Conservation (phyloP, 306 rosid species). For the Boehmeria nivea region DNA sequence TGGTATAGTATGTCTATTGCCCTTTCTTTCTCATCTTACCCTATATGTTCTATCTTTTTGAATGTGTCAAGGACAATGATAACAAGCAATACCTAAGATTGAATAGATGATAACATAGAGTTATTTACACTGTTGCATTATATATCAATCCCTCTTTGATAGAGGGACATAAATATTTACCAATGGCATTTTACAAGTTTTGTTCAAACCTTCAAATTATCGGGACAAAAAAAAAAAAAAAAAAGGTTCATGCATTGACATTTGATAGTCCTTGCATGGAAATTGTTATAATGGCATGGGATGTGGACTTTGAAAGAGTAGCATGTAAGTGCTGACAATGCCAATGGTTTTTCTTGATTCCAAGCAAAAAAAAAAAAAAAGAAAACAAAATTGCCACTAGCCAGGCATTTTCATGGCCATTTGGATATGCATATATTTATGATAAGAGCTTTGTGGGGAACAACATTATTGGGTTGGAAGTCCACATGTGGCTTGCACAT, state of each 20-base stretch:
- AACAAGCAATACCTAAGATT: conserved; percentile 39
- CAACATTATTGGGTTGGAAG: conserved; percentile 29
- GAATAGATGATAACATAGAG: conserved; percentile 29
- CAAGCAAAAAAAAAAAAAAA: too few species aligned
- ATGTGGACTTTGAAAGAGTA: too few species aligned
- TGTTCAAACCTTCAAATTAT: too few species aligned
- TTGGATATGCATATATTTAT: conserved; percentile 17
- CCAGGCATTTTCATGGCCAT: conserved; percentile 21
- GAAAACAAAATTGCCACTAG: too few species aligned
- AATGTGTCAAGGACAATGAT: conserved; percentile 36
- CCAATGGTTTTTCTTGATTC: too few species aligned
- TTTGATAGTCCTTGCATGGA: too few species aligned
- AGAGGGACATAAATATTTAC: neutral
- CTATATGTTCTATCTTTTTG: conserved; percentile 32
- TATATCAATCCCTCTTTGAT: conserved; percentile 2
- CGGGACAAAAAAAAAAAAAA: too few species aligned
- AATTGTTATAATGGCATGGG: too few species aligned
- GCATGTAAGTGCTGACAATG: too few species aligned
- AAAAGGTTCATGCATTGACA: too few species aligned
- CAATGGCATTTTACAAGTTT: too few species aligned
- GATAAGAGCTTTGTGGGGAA: conserved; percentile 26
- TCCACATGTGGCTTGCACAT: conserved; percentile 28
- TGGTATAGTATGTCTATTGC: conserved; percentile 58
- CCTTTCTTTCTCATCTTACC: conserved; percentile 21
- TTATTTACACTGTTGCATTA: conserved; percentile 10